Evolutionary conservation across 140 eudicot species (phyloP).

Genomic region (Senecio squalidus): DNA sequence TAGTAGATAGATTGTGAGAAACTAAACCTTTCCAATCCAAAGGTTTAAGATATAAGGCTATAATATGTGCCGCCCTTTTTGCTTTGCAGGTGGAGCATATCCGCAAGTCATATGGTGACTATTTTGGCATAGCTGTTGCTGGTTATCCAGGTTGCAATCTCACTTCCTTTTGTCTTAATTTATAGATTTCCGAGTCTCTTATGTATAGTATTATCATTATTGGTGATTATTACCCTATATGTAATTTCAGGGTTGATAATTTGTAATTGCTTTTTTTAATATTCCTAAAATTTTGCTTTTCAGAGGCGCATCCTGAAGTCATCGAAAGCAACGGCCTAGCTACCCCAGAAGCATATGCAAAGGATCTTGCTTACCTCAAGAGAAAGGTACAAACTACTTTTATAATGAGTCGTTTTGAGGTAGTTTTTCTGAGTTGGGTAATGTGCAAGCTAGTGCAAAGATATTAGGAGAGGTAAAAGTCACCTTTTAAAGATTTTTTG

Average conservation of each 20-base stretch:
- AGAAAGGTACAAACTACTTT: constrained; percentile 46
- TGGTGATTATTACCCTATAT: neutral
- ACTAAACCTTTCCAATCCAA: neutral
- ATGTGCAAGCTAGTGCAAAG: constrained; percentile 11
- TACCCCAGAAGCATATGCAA: constrained; percentile 61
- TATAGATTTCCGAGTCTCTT: neutral
- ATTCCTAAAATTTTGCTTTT: constrained; percentile 2
- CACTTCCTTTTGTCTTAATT: neutral
- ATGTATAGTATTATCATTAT: neutral
- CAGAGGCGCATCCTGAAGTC: constrained; percentile 99
- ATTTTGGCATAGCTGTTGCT: constrained; percentile 97
- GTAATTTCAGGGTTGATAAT: neutral
- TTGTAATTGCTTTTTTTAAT: constrained; percentile 2
- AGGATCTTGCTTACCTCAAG: constrained; percentile 91
- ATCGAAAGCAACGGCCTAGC: constrained; percentile 72
- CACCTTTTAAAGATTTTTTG: neutral
- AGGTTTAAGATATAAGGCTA: constrained; percentile 1
- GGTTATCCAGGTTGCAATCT: constrained; percentile 84
- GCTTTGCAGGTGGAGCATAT: constrained; percentile 81
- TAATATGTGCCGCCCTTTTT: neutral
- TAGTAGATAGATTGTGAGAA: neutral
- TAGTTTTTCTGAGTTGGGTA: neutral
- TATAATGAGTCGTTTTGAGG: constrained; percentile 13
- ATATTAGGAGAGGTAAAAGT: neutral
- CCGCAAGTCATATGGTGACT: constrained; percentile 73